Evolutionary conservation across 2,329 filamentous ascomycete genomes (phyloP).

Genomic region (Dichotomopilus funicola): DNA sequence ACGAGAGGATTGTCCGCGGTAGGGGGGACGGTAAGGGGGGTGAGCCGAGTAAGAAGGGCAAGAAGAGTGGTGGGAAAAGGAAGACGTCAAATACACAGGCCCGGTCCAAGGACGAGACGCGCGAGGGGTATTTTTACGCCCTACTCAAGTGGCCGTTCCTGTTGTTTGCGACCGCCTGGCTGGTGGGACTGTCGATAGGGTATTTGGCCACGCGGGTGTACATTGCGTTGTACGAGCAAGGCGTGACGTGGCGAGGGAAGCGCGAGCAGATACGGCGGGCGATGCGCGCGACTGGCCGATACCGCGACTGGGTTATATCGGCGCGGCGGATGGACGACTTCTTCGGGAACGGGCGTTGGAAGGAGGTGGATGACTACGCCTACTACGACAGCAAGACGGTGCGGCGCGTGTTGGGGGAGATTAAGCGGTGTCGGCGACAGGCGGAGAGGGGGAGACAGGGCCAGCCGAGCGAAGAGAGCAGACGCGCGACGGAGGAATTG

Average conservation of each 20-base stretch:
- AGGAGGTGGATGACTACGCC: slow-evolving; percentile 67
- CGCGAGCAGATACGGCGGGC: slow-evolving; percentile 64
- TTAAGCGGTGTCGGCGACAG: slow-evolving; percentile 56
- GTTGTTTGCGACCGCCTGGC: slow-evolving; percentile 71
- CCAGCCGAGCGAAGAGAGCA: slow-evolving; percentile 29
- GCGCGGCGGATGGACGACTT: slow-evolving; percentile 75
- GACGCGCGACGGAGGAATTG: slow-evolving; percentile 64
- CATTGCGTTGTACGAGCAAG: slow-evolving; percentile 88
- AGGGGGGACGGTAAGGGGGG: slow-evolving; percentile 7
- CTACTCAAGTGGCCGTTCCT: slow-evolving; percentile 90
- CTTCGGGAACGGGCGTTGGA: slow-evolving; percentile 75
- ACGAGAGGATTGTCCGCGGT: slow-evolving; percentile 53
- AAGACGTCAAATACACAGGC: slow-evolving; percentile 25
- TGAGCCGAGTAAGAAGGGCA: slow-evolving; percentile 3
- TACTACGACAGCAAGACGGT: slow-evolving; percentile 89
- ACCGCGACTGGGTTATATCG: slow-evolving; percentile 74
- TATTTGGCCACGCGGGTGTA: slow-evolving; percentile 83
- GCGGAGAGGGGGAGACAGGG: slow-evolving; percentile 44
- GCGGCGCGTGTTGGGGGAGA: slow-evolving; percentile 66
- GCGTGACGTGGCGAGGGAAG: slow-evolving; percentile 79
- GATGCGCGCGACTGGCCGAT: slow-evolving; percentile 65
- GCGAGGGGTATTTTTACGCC: slow-evolving; percentile 86
- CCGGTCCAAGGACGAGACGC: slow-evolving; percentile 79
- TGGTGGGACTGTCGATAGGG: slow-evolving; percentile 61
- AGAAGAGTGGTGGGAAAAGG: not conserved